These are phyloP conservation scores for Arxiozyma slooffiae DNA, from an alignment of 1,139 yeast species.

Conservation along the genomic window DNA sequence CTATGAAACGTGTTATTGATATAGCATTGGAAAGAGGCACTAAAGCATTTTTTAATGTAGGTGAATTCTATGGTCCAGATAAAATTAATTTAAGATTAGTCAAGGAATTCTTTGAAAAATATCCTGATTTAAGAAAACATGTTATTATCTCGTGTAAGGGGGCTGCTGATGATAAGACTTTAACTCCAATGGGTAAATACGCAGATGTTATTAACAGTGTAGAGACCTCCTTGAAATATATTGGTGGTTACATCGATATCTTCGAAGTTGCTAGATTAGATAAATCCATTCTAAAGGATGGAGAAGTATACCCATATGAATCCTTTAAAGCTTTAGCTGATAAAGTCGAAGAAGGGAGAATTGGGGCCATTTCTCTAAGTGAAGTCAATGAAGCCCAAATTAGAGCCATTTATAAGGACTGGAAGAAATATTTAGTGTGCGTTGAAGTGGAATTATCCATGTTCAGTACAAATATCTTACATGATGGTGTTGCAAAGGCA, in stretches of 20 bases:
- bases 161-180: constrained; percentile 33
- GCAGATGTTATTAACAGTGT: constrained; percentile 44
- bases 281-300: constrained; percentile 29
- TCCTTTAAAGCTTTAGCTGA: constrained; percentile 44
- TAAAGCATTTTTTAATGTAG: constrained; percentile 56
- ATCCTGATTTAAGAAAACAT: constrained; percentile 45
- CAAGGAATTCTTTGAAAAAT: constrained; percentile 45
- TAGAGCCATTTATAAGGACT: constrained; percentile 41
- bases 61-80: constrained; percentile 66
- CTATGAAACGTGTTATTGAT: constrained; percentile 36
- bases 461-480: constrained; percentile 48
- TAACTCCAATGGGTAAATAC: constrained; percentile 42
- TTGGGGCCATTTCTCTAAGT: constrained; percentile 60
- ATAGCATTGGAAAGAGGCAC: constrained; percentile 38
- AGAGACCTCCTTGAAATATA: constrained; percentile 37
- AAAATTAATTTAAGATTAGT: constrained; percentile 45
- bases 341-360: constrained; percentile 43
- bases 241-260: constrained; percentile 44
- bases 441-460: constrained; percentile 73
- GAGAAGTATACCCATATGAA: constrained; percentile 29
- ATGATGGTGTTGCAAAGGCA: constrained; percentile 50
- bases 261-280: constrained; percentile 68
- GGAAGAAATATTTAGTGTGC: constrained; percentile 44
- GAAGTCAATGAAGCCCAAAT: constrained; percentile 60
- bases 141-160: constrained; percentile 64